phyloP scores from a whole-genome alignment of 495 filamentous ascomycete species.

The Schizothecium vesticola region DNA sequence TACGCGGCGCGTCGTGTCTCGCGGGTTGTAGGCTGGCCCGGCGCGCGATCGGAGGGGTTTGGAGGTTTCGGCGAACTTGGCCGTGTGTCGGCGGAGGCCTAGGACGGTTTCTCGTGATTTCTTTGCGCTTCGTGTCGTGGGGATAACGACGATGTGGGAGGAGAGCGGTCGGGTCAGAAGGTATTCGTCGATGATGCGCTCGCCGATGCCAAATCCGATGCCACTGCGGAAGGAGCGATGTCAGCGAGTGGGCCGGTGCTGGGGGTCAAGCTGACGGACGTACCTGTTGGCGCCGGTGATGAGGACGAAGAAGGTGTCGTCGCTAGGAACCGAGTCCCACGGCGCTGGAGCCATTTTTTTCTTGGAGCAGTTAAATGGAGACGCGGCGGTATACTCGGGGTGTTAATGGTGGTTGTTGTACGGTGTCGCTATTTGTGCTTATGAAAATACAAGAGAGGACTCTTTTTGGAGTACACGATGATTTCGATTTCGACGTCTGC shows the following conservation, averaged over 20 bases:
- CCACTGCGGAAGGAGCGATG: conserved; percentile 51
- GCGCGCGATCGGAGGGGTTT: conserved; percentile 32
- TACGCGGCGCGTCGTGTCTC: conserved; percentile 42
- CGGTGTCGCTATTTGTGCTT: background rate
- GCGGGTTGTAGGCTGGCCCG: conserved; percentile 40
- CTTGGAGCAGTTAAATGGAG: background rate
- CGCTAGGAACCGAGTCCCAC: conserved; percentile 44
- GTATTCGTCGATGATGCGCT: conserved; percentile 89
- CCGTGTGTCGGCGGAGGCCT: conserved; percentile 49
- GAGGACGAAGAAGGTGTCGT: conserved; percentile 50
- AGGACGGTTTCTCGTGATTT: conserved; percentile 58
- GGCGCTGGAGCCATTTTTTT: conserved; percentile 41
- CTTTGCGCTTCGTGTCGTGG: conserved; percentile 55
- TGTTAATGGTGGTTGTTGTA: background rate
- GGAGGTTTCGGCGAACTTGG: conserved; percentile 35
- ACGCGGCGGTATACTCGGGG: background rate
- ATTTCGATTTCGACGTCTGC: background rate
- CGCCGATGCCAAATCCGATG: conserved; percentile 79
- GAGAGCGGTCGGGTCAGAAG: conserved; percentile 57
- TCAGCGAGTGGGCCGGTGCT: conserved; percentile 17
- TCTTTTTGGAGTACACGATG: background rate
- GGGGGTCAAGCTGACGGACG: background rate
- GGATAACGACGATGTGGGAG: conserved; percentile 59
- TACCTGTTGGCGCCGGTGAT: conserved; percentile 76
- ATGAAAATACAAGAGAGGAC: background rate